phyloP scores from a whole-genome alignment of 768 basidiomycete species.

The Candolleomyces efflorescens region DNA sequence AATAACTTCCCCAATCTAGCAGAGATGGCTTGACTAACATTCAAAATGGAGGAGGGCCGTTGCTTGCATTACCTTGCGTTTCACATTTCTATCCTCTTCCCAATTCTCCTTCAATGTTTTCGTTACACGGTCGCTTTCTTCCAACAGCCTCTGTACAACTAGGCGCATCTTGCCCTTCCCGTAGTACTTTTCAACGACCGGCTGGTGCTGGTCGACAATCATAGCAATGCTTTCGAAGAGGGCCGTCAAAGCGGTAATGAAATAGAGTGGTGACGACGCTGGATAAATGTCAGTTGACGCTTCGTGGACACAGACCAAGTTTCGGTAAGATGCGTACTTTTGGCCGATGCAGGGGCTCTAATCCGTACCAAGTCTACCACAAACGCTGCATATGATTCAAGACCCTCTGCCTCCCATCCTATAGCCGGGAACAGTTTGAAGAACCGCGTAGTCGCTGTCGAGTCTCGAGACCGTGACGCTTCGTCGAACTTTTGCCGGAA shows the following conservation, averaged over 20 bases:
- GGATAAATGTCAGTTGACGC: conserved; percentile 8
- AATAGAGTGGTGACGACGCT: conserved; percentile 94
- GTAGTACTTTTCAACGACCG: conserved; percentile 98
- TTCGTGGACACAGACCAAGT: too few relatives aligned
- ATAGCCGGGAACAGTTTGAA: conserved; percentile 97
- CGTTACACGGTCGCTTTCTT: conserved; percentile 85
- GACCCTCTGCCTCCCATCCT: conserved; percentile 88
- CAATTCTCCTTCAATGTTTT: conserved; percentile 73
- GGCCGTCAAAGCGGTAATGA: conserved; percentile 83
- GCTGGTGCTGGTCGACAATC: conserved; percentile 97
- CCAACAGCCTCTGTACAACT: conserved; percentile 70
- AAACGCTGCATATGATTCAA: conserved; percentile 90
- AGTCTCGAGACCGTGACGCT: conserved; percentile 79
- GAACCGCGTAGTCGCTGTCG: conserved; percentile 84
- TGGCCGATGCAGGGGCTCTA: conserved; percentile 71
- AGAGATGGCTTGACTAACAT: not conserved
- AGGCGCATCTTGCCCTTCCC: conserved; percentile 81
- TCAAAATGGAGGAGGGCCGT: not conserved
- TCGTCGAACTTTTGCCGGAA: conserved; percentile 80
- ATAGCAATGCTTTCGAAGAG: conserved; percentile 94
- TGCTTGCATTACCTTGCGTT: conserved; percentile 56
- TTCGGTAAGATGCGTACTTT: conserved; percentile 48
- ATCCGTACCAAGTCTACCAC: conserved; percentile 87
- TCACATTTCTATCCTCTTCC: conserved; percentile 86
- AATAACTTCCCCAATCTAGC: conserved; percentile 44